phyloP scores from a whole-genome alignment of 306 rosid species.

The Corylus avellana region DNA sequence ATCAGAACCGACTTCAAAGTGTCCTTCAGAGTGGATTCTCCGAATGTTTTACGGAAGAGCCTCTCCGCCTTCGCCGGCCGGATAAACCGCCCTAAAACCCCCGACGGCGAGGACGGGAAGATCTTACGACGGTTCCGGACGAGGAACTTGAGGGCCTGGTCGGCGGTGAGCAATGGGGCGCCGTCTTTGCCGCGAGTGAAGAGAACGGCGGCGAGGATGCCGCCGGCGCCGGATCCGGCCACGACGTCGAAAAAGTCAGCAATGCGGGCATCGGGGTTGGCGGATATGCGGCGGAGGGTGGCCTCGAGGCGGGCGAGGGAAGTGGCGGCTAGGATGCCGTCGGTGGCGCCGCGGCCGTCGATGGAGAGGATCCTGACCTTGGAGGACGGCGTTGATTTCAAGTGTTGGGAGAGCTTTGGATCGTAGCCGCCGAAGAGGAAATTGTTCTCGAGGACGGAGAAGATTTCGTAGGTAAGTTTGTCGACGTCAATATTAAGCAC shows the following conservation, averaged over 20 bases:
- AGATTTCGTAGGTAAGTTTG: conserved; percentile 89
- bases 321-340: conserved; percentile 81
- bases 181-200: conserved; percentile 72
- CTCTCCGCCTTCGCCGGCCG: conserved; percentile 47
- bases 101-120: conserved; percentile 31
- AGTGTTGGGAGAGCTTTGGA: conserved; percentile 8
- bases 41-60: conserved; percentile 64
- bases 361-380: conserved; percentile 80
- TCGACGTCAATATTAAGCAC: conserved; percentile 55
- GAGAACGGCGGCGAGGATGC: conserved; percentile 73
- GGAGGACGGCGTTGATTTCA: conserved; percentile 37
- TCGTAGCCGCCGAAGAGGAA: conserved; percentile 84
- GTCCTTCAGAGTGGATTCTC: conserved; percentile 70
- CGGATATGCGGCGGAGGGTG: conserved; percentile 58
- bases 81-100: conserved; percentile 51
- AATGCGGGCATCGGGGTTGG: conserved; percentile 51
- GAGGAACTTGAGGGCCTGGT: conserved; percentile 60
- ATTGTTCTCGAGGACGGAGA: conserved; percentile 82
- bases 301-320: conserved; percentile 71
- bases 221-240: conserved; percentile 82
- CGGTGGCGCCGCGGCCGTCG: conserved; percentile 82
- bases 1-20: conserved; percentile 82
- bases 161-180: conserved; percentile 64
- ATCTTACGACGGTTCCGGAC: conserved; percentile 57
- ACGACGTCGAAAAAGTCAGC: conserved; percentile 77